Base-by-base conservation (phyloP, 805 yeast genomes). In the Saccharomycopsis microspora region DNA sequence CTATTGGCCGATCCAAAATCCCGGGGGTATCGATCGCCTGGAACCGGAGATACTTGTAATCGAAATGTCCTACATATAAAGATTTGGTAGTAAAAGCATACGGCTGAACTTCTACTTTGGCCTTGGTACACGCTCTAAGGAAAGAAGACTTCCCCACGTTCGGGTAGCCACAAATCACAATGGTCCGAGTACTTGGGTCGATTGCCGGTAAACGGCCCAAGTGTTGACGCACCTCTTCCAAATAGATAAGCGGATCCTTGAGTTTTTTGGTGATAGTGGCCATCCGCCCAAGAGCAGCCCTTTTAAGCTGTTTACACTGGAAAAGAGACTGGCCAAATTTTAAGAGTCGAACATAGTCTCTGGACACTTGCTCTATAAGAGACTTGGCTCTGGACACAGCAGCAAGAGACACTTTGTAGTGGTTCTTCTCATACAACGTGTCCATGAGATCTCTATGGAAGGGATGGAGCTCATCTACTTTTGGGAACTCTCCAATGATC, bases 21-120 rank as follows among this genome's bases (percentile, higher is more conserved):
- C 99, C 99, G 34, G 99, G 98, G 37, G 98, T 93, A 68, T 93
- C 99, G 62, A 93, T 93, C 48, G 97, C 98, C 72, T 93, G 99
- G 73, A 93, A 93, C 62, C 99, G 76, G 62, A 93, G 72, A 67
- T 93, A 94, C 70, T 93, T 93, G 72, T 93, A 93, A 70, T 93
- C 99, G 64, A 93, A 93, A 70, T 93, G 99, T 57, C 99, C 99
- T 50, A 93, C 99, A 60, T 87, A 93, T 59, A 93, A 71, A 33
- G 96, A 85, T 71, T 93, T 93, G 53, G 99, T 93, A 57, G 99
- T 93, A 80, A 93, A 93, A 34, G 98, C 98, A 67, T 93, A 93
- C 39, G 99, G 99, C 68, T 93, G 98, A 53, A 93, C 98, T 63
- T 93, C 99, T 51, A 93, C 99, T 60, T 93, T 97, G 38, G 97